Evolutionary conservation across 1,284 basidiomycete genomes (phyloP), one percentile per base, ranked within the genome.

Genomic region (Pholiota adiposa): DNA sequence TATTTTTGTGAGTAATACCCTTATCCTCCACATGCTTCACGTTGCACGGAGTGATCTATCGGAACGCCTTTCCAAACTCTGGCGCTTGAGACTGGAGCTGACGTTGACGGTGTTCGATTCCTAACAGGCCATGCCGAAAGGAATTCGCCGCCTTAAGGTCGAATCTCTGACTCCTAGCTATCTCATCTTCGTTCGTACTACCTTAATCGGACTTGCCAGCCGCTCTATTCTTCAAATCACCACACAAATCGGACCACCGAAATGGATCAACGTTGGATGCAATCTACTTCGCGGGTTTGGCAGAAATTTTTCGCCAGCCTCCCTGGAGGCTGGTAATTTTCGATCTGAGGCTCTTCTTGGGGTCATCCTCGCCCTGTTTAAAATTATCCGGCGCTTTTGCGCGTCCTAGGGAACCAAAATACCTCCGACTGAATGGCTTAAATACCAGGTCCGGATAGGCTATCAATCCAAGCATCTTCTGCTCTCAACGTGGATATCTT

Each of bases 341-440:
- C 56, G 62, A 63, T 63, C 62, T 60, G 31, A 25, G 49, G 27
- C 38, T 54, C 38, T 53, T 58, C 55, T 54, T 57, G 40, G 29
- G 56, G 59, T 62, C 50, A 55, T 49, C 21, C n/a, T 34, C 54
- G 52, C 18, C 60, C 46, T 16, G 51, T 61, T 61, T 49, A 23
- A 51, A 65, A 58, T 41, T n/a, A 11, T 12, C 44, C 44, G 18
- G n/a, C 49, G 33, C 54, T 38, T 19, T n/a, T 51, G 44, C 40
- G 54, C 46, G 23, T 41, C 21, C 21, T 44, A 18, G 18, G 29
- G 36, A 34, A 33, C 40, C 46, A 48, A 56, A 52, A 56, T 29
- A 38, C 40, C 19, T 23, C 36, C 62, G 29, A 33, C 44, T 14
- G 27, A 27, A 43, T 46, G 25, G 36, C 51, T 65, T 63, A 65